These are phyloP conservation scores for Candida mattraensis DNA, from an alignment of 805 yeast species.

Conservation along the genomic window DNA sequence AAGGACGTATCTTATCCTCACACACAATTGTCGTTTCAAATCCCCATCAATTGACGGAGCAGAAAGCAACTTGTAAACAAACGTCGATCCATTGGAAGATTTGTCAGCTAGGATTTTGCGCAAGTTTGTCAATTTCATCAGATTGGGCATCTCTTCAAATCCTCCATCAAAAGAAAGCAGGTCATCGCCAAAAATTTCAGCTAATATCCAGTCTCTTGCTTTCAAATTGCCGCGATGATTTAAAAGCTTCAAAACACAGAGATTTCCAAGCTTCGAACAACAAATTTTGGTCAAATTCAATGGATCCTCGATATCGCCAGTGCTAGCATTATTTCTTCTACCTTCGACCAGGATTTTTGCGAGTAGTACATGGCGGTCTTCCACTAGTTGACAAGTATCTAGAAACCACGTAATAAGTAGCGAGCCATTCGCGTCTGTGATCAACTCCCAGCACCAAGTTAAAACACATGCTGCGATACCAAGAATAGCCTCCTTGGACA, in stretches of 20 bases:
- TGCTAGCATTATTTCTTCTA: constrained; percentile 7
- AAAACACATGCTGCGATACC: constrained; percentile 77
- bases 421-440: constrained; percentile 84
- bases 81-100: constrained; percentile 64
- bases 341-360: constrained; percentile 25
- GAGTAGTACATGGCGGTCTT: constrained; percentile 64
- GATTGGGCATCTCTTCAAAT: constrained; percentile 24
- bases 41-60: constrained; percentile 64
- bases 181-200: constrained; percentile 59
- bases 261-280: constrained; percentile 67
- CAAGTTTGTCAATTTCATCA: constrained; percentile 13
- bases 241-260: constrained; percentile 76
- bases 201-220: constrained; percentile 63
- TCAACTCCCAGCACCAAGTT: constrained; percentile 73
- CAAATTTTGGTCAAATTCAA: constrained; percentile 26
- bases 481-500: constrained; percentile 65
- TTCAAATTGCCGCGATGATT: constrained; percentile 63
- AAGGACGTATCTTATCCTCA: constrained; percentile 63
- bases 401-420: constrained; percentile 90
- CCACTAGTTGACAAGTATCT: constrained; percentile 68
- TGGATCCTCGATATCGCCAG: constrained; percentile 3
- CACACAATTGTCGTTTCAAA: constrained; percentile 55
- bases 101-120: constrained; percentile 64
- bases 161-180: constrained; percentile 22
- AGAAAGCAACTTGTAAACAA: constrained; percentile 75